Base-by-base conservation (phyloP, 192 early-diverging fungal genomes). In the Rhizoclosmatium globosum region DNA sequence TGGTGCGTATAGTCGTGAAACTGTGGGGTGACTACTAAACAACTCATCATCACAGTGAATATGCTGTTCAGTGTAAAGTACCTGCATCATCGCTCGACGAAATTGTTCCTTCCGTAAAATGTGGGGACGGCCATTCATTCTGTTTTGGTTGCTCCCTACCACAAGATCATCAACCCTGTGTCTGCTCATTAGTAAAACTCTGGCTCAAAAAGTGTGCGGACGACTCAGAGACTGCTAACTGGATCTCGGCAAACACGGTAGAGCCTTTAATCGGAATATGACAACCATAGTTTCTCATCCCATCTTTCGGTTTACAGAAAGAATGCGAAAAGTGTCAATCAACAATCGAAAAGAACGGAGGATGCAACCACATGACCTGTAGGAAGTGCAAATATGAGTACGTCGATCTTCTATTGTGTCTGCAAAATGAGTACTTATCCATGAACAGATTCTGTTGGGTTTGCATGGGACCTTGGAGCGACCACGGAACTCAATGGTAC, bases 331-430 rank as follows among this genome's bases (percentile, higher is more conserved):
- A 96, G 84, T 99, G 98, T 86, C 87, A 91, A 72, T 91, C 95
- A 7, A 97, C 94, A 0, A 99, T 99, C 77, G 98, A 99, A 83
- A 99, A 99, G 89, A 99, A 99, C 82, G 98, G 98, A 64, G 98
- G 98, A 7, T 99, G 98, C 88, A 99, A 99, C 84, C 98, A 99
- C 80, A 99, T 99, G 98, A 97, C 95, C 0, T 99, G 98, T 86
- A 92, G 94, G 74, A 96, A 97, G 84, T 99, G 98, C 84, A 92
- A 92, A 82, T 90, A 98, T 84, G 96, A 99, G 78, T 81, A 53
- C 60, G 62, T 71, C 59, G 42, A 15, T 41, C 17, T n/a, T 38
- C 57, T 64, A 6, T 11, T 73, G 44, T 2, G 71, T 70, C 56
- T 9, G 2, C 45, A 44, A 15, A 4, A 31, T 1, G 4, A 46